phyloP scores from a whole-genome alignment of 2,329 filamentous ascomycete genomes.

The Clarireedia homoeocarpa region DNA sequence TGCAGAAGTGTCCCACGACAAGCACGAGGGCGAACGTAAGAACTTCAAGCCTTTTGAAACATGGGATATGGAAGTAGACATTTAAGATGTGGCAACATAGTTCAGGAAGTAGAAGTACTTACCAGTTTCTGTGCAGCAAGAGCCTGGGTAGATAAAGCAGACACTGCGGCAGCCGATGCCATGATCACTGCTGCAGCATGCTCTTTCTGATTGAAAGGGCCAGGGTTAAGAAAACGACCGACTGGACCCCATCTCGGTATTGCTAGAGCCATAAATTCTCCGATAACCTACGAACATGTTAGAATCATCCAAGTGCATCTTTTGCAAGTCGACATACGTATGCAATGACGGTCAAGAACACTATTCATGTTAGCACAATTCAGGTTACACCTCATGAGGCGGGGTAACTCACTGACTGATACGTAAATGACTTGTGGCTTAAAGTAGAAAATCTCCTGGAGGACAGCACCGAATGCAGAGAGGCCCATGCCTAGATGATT shows the following conservation, averaged over 20 bases:
- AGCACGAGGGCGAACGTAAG: no score
- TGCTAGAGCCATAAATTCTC: constrained; percentile 30
- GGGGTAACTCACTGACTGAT: constrained; percentile 25
- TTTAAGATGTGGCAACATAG: no score
- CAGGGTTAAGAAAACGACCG: constrained; percentile 51
- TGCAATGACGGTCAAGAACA: constrained; percentile 38
- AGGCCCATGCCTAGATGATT: constrained; percentile 27
- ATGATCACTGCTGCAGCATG: constrained; percentile 60
- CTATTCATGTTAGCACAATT: background rate
- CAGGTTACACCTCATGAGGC: background rate
- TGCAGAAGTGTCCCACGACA: no score
- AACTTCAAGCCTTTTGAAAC: no score
- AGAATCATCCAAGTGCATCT: constrained; percentile 25
- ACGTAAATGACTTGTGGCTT: constrained; percentile 39
- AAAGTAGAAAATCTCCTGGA: constrained; percentile 40
- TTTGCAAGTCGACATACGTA: constrained; percentile 27
- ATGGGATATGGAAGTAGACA: no score
- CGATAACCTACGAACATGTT: constrained; percentile 19
- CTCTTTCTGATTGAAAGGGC: constrained; percentile 62
- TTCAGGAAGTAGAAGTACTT: no score
- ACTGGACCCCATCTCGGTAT: constrained; percentile 30
- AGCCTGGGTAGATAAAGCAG: constrained; percentile 61
- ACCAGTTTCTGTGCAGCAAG: constrained; percentile 55
- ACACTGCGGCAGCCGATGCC: constrained; percentile 7
- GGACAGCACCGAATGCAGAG: constrained; percentile 32